phyloP scores from a whole-genome alignment of 2,329 filamentous ascomycete genomes.

The Dothistroma septosporum region DNA sequence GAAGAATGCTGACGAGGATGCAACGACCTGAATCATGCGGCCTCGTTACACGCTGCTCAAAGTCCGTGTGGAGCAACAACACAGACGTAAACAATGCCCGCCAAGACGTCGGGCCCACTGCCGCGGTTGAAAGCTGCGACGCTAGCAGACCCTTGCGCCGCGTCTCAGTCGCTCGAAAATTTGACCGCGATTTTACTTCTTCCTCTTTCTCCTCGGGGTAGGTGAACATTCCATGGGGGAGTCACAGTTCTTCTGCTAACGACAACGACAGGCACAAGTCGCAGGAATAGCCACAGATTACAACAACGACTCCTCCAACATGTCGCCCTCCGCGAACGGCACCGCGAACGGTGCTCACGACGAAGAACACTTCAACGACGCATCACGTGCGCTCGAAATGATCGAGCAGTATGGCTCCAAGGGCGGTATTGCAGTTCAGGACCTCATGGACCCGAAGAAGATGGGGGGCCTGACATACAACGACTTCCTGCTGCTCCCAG shows the following conservation, averaged over 20 bases:
- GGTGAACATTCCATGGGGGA: slow-evolving; percentile 30
- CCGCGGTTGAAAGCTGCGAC: no score
- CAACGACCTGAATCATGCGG: slow-evolving; percentile 5
- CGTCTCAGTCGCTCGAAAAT: background rate
- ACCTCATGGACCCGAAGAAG: slow-evolving; percentile 84
- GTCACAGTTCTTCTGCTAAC: slow-evolving; percentile 10
- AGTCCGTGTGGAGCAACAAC: background rate
- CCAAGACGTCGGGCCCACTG: slow-evolving; percentile 2
- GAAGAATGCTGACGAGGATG: background rate
- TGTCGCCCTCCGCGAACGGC: slow-evolving; percentile 60
- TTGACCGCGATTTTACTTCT: slow-evolving; percentile 17
- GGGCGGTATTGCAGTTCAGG: slow-evolving; percentile 83
- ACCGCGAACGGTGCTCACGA: slow-evolving; percentile 36
- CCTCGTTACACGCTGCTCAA: slow-evolving; percentile 9
- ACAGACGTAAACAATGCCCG: slow-evolving; percentile 6
- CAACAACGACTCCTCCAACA: slow-evolving; percentile 13
- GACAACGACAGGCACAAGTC: slow-evolving; percentile 2
- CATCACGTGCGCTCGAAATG: slow-evolving; percentile 62
- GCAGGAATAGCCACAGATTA: slow-evolving; percentile 3
- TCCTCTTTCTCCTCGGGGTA: slow-evolving; percentile 48
- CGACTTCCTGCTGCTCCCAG: slow-evolving; percentile 93
- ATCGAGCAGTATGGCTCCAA: slow-evolving; percentile 69
- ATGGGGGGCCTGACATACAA: slow-evolving; percentile 90
- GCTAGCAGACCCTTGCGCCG: no score
- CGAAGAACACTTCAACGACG: slow-evolving; percentile 22